Evolutionary conservation across 352 stramenopile genomes (phyloP).

Genomic region (Hyaloperonospora brassicae): DNA sequence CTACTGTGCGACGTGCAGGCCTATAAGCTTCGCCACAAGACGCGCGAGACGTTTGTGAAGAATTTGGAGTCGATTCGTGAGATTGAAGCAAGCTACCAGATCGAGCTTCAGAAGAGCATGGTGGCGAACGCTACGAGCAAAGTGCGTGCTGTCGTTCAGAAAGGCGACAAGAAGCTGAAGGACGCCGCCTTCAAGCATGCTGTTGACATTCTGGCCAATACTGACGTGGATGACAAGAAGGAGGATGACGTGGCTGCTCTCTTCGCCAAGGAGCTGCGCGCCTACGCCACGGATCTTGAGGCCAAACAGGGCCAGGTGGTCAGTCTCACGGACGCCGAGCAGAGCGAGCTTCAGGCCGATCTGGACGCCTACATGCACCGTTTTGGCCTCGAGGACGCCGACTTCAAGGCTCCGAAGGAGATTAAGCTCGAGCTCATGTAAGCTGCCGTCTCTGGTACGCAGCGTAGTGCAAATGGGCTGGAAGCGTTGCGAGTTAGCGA

Average conservation of each 20-base stretch:
- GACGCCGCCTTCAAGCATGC: conserved; percentile 79
- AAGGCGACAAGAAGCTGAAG: conserved; percentile 83
- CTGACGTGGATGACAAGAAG: conserved; percentile 63
- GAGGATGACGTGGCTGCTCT: conserved; percentile 75
- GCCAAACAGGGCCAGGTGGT: conserved; percentile 73
- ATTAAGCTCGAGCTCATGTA: conserved; percentile 84
- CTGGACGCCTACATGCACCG: conserved; percentile 84
- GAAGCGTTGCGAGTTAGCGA: conserved; percentile 19
- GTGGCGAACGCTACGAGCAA: conserved; percentile 62
- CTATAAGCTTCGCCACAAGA: conserved; percentile 84
- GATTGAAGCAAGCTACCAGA: conserved; percentile 74
- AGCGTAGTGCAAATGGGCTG: conserved; percentile 10
- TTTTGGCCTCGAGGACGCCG: conserved; percentile 67
- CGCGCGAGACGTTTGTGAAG: conserved; percentile 78
- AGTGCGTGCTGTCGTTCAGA: conserved; percentile 60
- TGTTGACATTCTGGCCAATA: conserved; percentile 71
- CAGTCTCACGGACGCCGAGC: conserved; percentile 63
- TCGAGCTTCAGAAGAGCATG: conserved; percentile 81
- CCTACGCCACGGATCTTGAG: conserved; percentile 66
- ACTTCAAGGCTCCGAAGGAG: conserved; percentile 77
- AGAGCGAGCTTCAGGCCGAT: conserved; percentile 77
- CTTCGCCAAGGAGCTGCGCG: conserved; percentile 78
- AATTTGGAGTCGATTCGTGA: conserved; percentile 83
- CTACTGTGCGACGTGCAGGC: conserved; percentile 82
- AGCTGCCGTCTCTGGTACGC: conserved; percentile 21